phyloP scores from a whole-genome alignment of 2,329 filamentous ascomycete genomes.

The Microdochium nivale region DNA sequence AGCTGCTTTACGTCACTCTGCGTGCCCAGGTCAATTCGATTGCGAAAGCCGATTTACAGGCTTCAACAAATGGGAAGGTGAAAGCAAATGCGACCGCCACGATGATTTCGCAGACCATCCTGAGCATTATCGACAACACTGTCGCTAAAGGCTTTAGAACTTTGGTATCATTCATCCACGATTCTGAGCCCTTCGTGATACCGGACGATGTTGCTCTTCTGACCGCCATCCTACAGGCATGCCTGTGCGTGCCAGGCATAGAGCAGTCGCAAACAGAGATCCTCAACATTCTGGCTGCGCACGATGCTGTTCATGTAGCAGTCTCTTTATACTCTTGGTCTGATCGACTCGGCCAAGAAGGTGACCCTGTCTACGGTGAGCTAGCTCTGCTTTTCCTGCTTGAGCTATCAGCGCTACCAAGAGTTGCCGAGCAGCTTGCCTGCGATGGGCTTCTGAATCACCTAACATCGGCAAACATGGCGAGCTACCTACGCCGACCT shows the following conservation, averaged over 20 bases:
- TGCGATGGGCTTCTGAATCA: conserved; percentile 76
- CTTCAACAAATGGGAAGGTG: conserved; percentile 17
- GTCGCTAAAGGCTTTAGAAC: conserved; percentile 77
- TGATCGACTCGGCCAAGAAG: conserved; percentile 66
- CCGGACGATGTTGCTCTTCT: conserved; percentile 81
- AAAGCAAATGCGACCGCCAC: conserved; percentile 29
- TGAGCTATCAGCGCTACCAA: conserved; percentile 72
- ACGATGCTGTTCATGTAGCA: conserved; percentile 72
- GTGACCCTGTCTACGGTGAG: conserved; percentile 88
- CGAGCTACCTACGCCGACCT: conserved; percentile 63
- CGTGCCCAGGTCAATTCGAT: conserved; percentile 47
- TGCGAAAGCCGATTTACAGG: conserved; percentile 9
- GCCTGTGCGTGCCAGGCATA: conserved; percentile 69
- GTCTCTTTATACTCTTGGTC: conserved; percentile 90
- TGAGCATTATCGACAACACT: conserved; percentile 72
- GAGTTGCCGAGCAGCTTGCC: conserved; percentile 82
- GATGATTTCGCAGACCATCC: conserved; percentile 49
- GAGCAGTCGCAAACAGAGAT: conserved; percentile 64
- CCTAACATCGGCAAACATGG: conserved; percentile 70
- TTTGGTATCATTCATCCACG: conserved; percentile 74
- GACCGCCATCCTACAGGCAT: conserved; percentile 80
- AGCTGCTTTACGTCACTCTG: conserved; percentile 75
- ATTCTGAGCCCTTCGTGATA: conserved; percentile 53
- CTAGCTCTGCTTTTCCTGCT: conserved; percentile 84
- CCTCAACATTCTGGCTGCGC: conserved; percentile 58